Conservation (phyloP, 2,329 filamentous ascomycete species). For the Exserohilum turcica region DNA sequence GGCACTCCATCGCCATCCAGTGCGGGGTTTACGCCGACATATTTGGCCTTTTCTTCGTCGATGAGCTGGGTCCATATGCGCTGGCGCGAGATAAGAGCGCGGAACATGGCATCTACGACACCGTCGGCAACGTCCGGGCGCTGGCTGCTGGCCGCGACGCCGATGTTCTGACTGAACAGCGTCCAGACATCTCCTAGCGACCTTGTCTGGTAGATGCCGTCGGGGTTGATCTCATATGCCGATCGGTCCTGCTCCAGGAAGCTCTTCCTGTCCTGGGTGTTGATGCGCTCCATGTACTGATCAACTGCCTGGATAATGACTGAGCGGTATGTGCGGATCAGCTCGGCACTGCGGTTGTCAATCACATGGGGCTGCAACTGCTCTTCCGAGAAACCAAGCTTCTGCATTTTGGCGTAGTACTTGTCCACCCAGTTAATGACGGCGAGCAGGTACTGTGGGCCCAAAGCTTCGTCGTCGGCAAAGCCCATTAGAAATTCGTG, state of each 20-base stretch:
- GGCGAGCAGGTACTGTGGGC: conserved; percentile 82
- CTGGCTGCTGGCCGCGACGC: conserved; percentile 81
- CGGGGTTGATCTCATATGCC: conserved; percentile 75
- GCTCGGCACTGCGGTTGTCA: conserved; percentile 85
- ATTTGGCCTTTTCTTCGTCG: conserved; percentile 80
- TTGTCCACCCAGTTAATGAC: conserved; percentile 95
- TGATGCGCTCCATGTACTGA: conserved; percentile 97
- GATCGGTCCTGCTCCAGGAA: conserved; percentile 79
- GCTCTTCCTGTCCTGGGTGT: conserved; percentile 76
- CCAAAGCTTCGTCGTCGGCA: conserved; percentile 83
- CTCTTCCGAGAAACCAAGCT: conserved; percentile 77
- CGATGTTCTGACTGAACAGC: conserved; percentile 92
- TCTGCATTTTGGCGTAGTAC: conserved; percentile 95
- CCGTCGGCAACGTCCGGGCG: conserved; percentile 91
- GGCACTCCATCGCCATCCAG: conserved; percentile 82
- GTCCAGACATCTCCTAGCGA: conserved; percentile 95
- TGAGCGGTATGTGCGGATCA: conserved; percentile 90
- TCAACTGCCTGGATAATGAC: conserved; percentile 95
- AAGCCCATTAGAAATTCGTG: conserved; percentile 86
- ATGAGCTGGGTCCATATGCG: conserved; percentile 85
- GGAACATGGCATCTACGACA: conserved; percentile 94
- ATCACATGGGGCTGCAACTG: conserved; percentile 86
- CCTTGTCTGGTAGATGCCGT: conserved; percentile 89
- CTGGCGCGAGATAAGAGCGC: conserved; percentile 81
- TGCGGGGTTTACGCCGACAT: conserved; percentile 54